phyloP scores from a whole-genome alignment of 2,329 filamentous ascomycete genomes.

The Xylaria hypoxylon region DNA sequence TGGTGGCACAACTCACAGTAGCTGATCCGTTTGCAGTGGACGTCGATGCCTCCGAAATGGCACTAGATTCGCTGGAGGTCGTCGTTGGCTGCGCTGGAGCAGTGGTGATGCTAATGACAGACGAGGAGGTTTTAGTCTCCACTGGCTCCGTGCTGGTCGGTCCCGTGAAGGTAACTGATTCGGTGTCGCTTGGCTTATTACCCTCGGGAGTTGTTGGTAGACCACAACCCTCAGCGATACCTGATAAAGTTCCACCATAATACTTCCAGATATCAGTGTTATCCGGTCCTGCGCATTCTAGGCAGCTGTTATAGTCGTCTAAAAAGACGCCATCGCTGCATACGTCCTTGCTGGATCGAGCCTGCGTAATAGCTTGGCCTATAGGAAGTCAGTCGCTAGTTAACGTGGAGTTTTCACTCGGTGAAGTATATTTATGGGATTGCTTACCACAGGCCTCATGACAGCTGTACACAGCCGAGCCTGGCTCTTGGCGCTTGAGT shows the following conservation, averaged over 20 bases:
- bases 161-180: not conserved
- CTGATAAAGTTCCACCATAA: constrained; percentile 20
- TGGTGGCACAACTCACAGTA: constrained; percentile 6
- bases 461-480: constrained; percentile 18
- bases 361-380: constrained; percentile 23
- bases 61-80: not conserved
- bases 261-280: constrained; percentile 27
- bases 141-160: constrained; percentile 11
- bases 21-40: constrained; percentile 3
- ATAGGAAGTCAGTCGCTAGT: not conserved
- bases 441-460: constrained; percentile 25
- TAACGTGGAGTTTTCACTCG: not conserved
- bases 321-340: constrained; percentile 23
- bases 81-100: not conserved
- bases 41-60: not conserved
- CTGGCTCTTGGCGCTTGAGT: constrained; percentile 20
- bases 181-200: not conserved
- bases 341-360: constrained; percentile 18
- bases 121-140: constrained; percentile 1
- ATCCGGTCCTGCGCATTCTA: constrained; percentile 27
- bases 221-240: constrained; percentile 17
- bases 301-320: constrained; percentile 18
- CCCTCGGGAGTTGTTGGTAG: constrained; percentile 22
- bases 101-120: not conserved
- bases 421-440: not conserved